Evolutionary conservation across 2,329 filamentous ascomycete genomes (phyloP), one percentile per base, ranked within the genome.

Genomic region (Didymella sp.): DNA sequence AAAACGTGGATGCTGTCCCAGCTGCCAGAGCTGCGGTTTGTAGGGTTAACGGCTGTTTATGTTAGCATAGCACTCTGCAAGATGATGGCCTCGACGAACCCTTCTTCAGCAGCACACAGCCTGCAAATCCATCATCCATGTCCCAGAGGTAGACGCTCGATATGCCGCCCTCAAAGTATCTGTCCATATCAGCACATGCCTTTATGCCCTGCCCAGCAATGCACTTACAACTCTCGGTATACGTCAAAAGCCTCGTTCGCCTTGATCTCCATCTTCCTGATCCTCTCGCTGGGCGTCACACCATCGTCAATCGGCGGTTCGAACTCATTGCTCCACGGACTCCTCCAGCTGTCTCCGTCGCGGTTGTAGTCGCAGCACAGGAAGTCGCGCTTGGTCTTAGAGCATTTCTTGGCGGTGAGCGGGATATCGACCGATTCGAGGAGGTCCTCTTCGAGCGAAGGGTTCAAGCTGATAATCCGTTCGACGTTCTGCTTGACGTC

Each of bases 1-100:
- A 99, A 96, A 66, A 99, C 95, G 81, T 99, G 95, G 75, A 99
- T 98, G 64, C 91, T 96, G 80, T 99, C 95, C 95, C 95, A 99
- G 52, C 92, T 89, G 56, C 92, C 93, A 54, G 90, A 85, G 71
- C 85, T 88, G 67, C 84, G 85, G 74, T 81, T 84, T 66, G 83
- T 85, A 60, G 83, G 88, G 54, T 82, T 87, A 66, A 85, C 89
- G 72, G 85, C 89, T 93, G 76, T 51, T 60, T 58, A 17, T 25
- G 47, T 74, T 45, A 71, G 65, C 48, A 53, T 11, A 47, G 2
- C 3, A 13, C 15, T 4, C 6, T 33, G 19, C 25, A 27, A 2
- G 13, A 33, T 6, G 2, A 19, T 2, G 25, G 31, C 8, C 3
- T 3, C 2, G 2, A 80, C 84, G 67, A 79, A 91, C 91, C 87